Evolutionary conservation across 2,329 filamentous ascomycete species (phyloP), one percentile per base, ranked within the genome.

Genomic region (Epichloe coenophiala): DNA sequence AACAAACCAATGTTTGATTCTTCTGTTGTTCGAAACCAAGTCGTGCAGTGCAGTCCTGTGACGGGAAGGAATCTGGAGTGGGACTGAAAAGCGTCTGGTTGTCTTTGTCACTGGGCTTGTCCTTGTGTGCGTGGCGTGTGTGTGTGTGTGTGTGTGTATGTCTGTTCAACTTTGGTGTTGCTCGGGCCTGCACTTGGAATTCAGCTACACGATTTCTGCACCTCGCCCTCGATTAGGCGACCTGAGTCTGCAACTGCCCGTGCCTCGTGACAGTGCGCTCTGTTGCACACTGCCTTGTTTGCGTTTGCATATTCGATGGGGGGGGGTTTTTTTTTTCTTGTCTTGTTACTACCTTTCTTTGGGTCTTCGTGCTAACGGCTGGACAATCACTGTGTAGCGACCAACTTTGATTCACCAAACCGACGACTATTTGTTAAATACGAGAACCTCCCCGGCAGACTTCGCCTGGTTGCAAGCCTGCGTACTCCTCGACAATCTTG

Each of bases 201-300:
- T 45, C 43, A 35, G 49, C 43, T 50, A 42, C 37, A 50, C 43
- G 37, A 38, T 50, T 39, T 36, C 51, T 52, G 51, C 51, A 47
- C 33, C 44, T 49, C 43, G 50, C 49, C 50, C 47, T 51, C 27
- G 27, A 47, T 53, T 53, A 53, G 53, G 50, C 56, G 60, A 51
- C 55, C 48, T 54, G 49, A 38, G 51, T 42, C 58, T 62, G 61
- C 60, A 60, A 51, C 55, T 54, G 49, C 47, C 61, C 61, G 61
- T 53, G 31, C 48, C 55, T 60, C 52, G 58, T 58, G 58, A 60
- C 55, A 46, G 38, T 43, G 33, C 41, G 37, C 50, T 48, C 36
- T 21, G 54, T 54, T 54, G 40, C 47, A 52, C 51, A 41, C 38
- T 47, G 37, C 13, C 47, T 41, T 43, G 38, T 47, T 49, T 50